Evolutionary conservation across 352 stramenopile genomes (phyloP), one percentile per base, ranked within the genome.

Genomic region (Globisporangium recalcitrans): DNA sequence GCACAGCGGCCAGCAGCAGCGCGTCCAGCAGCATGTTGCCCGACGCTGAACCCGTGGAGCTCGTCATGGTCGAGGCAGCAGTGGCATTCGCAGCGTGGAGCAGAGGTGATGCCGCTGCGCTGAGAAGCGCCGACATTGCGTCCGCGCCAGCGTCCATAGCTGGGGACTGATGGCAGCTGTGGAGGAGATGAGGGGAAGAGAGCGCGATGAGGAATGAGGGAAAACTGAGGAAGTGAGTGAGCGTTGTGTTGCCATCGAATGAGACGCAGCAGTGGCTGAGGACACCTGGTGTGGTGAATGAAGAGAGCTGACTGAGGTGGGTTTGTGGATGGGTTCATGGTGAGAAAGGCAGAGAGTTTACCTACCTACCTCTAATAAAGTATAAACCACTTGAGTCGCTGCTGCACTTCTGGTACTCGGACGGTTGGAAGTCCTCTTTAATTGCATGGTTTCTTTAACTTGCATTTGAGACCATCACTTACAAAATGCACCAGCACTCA

Each of bases 1-100:
- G 58, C 8, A 58, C 58, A 5, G 46, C 21, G 16, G 31, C 58
- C 26, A 63, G 22, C 38, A 88, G 48, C 32, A 81, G 63, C 38
- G 68, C 62, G 62, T 88, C 78, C 3, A 81, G 19, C 9, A 80
- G 55, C 34, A 81, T 51, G 59, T 77, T 68, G 27, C 67, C 67
- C 64, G 40, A 85, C 26, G 51, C 67, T 61, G 60, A 84, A 71
- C 47, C 79, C 57, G 27, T 68, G 68, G 40, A 51, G 29, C 11
- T 29, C 13, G 49, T 42, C 49, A 56, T 56, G 24, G 49, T 66
- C 4, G 62, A 66, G 34, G 29, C 38, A 2, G 44, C 40, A 2
- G 59, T 65, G 5, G 61, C n/a, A 40, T 60, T 65, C 52, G 67
- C 59, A 26, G 22, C 27, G n/a, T 57, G 46, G 21, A 63, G 24